Percentiles rank a stretch among this genome's conserved stretches.
These are phyloP conservation scores for Austroboletus eburneus DNA, from an alignment of 768 basidiomycete species.

Conservation along the genomic window DNA sequence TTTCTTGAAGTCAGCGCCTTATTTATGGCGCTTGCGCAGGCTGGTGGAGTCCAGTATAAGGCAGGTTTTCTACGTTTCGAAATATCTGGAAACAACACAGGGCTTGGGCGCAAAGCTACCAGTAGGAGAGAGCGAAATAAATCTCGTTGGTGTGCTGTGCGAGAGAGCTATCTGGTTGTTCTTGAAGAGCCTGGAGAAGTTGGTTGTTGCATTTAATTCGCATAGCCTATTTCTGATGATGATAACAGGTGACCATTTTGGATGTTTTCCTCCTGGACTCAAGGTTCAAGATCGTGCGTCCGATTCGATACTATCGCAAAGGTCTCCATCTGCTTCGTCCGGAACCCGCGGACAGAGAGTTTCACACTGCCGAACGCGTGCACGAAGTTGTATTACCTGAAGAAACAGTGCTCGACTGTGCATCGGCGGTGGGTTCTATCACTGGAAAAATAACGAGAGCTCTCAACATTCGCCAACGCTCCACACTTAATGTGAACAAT, in stretches of 20 bases:
- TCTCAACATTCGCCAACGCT: conserved; percentile 35
- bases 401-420: conserved; percentile 32
- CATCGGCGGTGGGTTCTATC: conserved; percentile 47
- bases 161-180: conserved; percentile 88
- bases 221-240: not conserved
- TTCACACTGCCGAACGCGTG: conserved; percentile 14
- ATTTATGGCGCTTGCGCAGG: conserved; percentile 71
- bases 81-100: conserved; percentile 44
- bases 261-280: conserved; percentile 92
- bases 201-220: conserved; percentile 18
- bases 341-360: conserved; percentile 26
- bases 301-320: conserved; percentile 83
- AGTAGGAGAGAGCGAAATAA: conserved; percentile 58
- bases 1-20: conserved; percentile 93
- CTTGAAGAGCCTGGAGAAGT: conserved; percentile 87
- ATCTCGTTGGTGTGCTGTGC: conserved; percentile 84
- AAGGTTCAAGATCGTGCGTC: conserved; percentile 88
- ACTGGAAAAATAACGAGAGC: conserved; percentile 42
- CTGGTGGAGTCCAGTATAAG: conserved; percentile 87
- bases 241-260: conserved; percentile 67
- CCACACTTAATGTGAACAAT: conserved; percentile 9
- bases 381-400: conserved; percentile 16
- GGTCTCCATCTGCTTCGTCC: conserved; percentile 66
- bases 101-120: conserved; percentile 63
- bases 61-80: conserved; percentile 76